These are phyloP conservation scores for Calonectria montana DNA, from an alignment of 2,329 filamentous ascomycete species.

Conservation along the genomic window DNA sequence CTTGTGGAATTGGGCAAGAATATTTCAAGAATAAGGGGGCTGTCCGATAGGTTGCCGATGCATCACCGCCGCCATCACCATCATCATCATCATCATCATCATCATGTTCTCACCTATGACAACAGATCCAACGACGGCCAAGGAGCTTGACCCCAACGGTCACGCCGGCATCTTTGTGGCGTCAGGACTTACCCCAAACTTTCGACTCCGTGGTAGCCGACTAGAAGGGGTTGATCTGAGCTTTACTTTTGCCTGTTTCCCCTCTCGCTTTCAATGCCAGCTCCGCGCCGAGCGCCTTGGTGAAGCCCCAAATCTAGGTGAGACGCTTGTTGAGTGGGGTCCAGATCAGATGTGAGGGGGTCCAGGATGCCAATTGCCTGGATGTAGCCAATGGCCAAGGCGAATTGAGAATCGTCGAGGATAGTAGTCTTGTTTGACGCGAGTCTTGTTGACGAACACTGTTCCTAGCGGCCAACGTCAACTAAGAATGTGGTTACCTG, in stretches of 20 bases:
- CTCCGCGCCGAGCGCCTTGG: slow-evolving; percentile 20
- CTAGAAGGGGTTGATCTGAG: slow-evolving; percentile 28
- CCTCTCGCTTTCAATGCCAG: slow-evolving; percentile 19
- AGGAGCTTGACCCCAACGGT: not conserved
- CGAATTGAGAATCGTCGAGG: slow-evolving; percentile 23
- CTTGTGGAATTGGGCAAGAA: not conserved
- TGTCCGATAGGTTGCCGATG: not conserved
- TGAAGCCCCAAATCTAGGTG: slow-evolving; percentile 21
- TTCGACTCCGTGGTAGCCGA: slow-evolving; percentile 29
- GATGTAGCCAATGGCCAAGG: slow-evolving; percentile 15
- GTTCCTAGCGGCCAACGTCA: slow-evolving; percentile 27
- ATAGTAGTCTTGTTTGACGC: slow-evolving; percentile 14
- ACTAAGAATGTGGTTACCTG: slow-evolving; percentile 4
- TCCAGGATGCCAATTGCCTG: slow-evolving; percentile 2
- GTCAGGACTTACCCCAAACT: slow-evolving; percentile 27
- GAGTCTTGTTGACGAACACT: slow-evolving; percentile 20
- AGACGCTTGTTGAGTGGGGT: slow-evolving; percentile 30
- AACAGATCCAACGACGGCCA: not conserved
- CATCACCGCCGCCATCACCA: too few species aligned
- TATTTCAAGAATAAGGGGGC: not conserved
- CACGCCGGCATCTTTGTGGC: slow-evolving; percentile 35
- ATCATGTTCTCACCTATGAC: not conserved
- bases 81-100: too few species aligned
- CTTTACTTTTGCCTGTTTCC: not conserved
- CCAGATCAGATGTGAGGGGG: slow-evolving; percentile 17